Percentiles rank a stretch among this genome's conserved stretches.
These are phyloP conservation scores for Ustilago trichophora DNA, from an alignment of 1,284 basidiomycete species.

Conservation along the genomic window DNA sequence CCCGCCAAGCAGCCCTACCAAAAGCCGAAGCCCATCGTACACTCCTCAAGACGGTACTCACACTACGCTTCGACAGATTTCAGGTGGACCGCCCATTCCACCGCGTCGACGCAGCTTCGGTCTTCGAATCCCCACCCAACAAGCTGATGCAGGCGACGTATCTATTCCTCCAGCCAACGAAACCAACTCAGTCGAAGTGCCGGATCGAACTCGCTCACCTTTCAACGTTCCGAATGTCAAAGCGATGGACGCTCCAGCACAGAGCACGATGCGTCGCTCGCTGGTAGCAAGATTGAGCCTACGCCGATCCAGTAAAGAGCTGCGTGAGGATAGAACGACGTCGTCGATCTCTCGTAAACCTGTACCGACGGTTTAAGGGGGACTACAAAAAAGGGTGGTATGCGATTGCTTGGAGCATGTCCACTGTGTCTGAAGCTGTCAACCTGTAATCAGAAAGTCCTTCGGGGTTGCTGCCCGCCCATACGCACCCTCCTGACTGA, in stretches of 20 bases:
- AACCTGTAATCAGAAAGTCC: background rate
- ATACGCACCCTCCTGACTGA: too few species aligned
- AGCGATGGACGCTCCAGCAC: background rate
- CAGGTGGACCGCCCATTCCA: conserved; percentile 14
- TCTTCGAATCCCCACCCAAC: conserved; percentile 1
- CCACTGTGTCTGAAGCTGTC: background rate
- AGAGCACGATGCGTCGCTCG: too few species aligned
- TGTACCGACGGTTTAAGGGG: conserved; percentile 1
- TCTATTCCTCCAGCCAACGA: too few species aligned
- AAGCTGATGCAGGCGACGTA: too few species aligned
- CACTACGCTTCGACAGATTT: background rate
- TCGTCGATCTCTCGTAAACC: conserved; percentile 5
- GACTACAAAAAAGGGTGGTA: too few species aligned
- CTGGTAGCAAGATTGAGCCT: conserved; percentile 26
- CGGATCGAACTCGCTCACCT: background rate
- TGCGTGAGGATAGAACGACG: background rate
- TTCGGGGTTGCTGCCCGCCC: too few species aligned
- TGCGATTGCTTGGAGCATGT: too few species aligned
- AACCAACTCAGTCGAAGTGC: background rate
- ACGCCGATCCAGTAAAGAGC: conserved; percentile 10
- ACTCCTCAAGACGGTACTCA: background rate
- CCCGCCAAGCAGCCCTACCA: conserved; percentile 9
- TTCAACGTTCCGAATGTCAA: background rate
- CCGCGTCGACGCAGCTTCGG: conserved; percentile 28
- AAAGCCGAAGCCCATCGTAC: too few species aligned